Evolutionary conservation across 2,329 filamentous ascomycete genomes (phyloP).

Genomic region (Monosporascus sp.): DNA sequence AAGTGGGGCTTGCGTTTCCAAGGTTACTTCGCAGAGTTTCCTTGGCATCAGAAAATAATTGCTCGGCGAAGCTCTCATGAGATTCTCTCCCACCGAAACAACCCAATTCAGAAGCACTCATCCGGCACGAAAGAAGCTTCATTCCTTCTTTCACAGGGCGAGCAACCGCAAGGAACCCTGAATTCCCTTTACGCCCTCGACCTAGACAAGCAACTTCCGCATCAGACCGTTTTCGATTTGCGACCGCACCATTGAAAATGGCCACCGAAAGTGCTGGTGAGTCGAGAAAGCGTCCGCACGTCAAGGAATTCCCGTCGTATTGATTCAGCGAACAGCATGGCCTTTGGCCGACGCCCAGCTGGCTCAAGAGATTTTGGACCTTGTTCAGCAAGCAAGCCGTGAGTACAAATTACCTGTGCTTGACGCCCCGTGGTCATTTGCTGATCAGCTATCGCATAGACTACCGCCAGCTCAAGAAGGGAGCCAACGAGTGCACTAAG

Average conservation of each 20-base stretch:
- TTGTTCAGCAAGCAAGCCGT: conserved; percentile 64
- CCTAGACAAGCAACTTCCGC: background rate
- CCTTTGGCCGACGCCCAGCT: conserved; percentile 68
- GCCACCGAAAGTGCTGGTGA: conserved; percentile 15
- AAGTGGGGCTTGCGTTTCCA: no score
- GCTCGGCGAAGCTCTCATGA: background rate
- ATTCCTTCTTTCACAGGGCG: conserved; percentile 38
- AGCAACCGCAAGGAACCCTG: conserved; percentile 60
- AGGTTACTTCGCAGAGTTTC: no score
- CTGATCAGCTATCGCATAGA: conserved; percentile 25
- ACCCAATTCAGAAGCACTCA: conserved; percentile 4
- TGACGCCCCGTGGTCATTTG: background rate
- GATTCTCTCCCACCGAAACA: conserved; percentile 1
- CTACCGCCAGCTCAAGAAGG: conserved; percentile 79
- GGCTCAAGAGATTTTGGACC: conserved; percentile 76
- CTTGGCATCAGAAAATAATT: background rate
- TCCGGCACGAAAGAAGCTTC: conserved; percentile 4
- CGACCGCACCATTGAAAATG: background rate
- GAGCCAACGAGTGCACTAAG: conserved; percentile 82
- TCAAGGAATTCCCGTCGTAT: background rate
- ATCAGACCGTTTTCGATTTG: background rate
- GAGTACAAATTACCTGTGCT: conserved; percentile 12
- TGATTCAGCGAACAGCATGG: conserved; percentile 49
- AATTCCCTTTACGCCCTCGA: conserved; percentile 1
- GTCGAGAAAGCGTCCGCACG: conserved; percentile 2